These are phyloP conservation scores for Exophiala alcalophila DNA, from an alignment of 2,329 filamentous ascomycete species.

Conservation along the genomic window DNA sequence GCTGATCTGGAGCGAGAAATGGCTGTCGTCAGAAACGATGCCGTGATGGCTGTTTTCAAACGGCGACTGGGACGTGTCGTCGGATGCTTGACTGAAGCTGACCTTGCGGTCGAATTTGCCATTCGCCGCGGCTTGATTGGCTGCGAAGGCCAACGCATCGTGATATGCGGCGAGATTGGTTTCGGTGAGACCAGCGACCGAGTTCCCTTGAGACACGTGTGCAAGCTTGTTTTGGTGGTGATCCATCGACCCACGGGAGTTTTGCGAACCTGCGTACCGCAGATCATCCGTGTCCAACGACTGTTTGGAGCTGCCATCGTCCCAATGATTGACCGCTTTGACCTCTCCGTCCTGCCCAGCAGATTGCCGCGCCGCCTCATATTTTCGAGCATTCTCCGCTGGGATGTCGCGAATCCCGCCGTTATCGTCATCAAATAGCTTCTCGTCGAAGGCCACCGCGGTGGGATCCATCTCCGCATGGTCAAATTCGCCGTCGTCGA, in stretches of 20 bases:
- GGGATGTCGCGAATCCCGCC: conserved; percentile 37
- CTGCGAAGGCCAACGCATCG: conserved; percentile 76
- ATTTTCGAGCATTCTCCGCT: conserved; percentile 27
- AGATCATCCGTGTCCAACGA: not conserved
- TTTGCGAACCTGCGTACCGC: not conserved
- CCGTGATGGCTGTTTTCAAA: conserved; percentile 43
- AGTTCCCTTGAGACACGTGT: conserved; percentile 2
- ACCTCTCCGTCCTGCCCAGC: conserved; percentile 11
- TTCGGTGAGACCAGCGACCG: conserved; percentile 45
- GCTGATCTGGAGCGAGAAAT: conserved; percentile 46
- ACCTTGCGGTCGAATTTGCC: conserved; percentile 68
- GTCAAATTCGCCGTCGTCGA: conserved; percentile 42
- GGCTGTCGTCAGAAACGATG: conserved; percentile 50
- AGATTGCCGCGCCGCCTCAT: conserved; percentile 22
- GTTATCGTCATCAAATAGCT: conserved; percentile 48
- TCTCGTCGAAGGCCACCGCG: conserved; percentile 45
- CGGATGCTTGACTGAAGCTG: conserved; percentile 46
- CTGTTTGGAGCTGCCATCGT: not conserved
- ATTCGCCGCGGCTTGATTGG: conserved; percentile 69
- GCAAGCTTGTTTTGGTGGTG: conserved; percentile 1
- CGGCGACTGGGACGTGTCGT: conserved; percentile 38
- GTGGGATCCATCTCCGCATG: conserved; percentile 22
- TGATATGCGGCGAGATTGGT: conserved; percentile 71
- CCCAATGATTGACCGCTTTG: conserved; percentile 6
- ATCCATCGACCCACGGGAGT: not conserved